Base-by-base conservation (phyloP, 2,329 filamentous ascomycete species). In the Huntiella omanensis region DNA sequence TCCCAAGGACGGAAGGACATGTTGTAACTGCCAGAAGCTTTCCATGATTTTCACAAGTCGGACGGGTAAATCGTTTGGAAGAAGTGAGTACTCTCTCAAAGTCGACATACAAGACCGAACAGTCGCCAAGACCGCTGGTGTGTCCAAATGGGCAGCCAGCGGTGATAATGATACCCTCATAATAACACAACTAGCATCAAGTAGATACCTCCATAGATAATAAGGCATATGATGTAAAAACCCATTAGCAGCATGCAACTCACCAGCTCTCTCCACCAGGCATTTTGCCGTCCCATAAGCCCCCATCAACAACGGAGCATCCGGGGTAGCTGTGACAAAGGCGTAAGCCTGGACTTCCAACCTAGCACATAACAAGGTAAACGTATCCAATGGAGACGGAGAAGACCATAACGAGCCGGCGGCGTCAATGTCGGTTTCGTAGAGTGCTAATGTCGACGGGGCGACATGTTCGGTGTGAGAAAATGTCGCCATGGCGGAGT, bases 331-430 rank as follows among this genome's bases (percentile, higher is more conserved):
- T 10, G 22, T 28, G 51, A 65, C 60, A 52, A 73, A 67, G 58
- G 72, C 72, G 56, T 67, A 71, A 1, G 60, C 57, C 51, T 74
- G 69, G 6, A 73, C 62, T 47, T 74, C 69, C n/a, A 71, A 61
- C 16, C 66, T 62, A 1, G 68, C 64, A 0, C 68, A 60, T 3
- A 72, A 55, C 6, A 69, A 57, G 42, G 67, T 66, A 53, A 72
- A 69, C 8, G 43, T 46, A 16, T 49, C 46, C 28, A 50, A 15
- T 11, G 48, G 46, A 44, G 28, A 8, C 17, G 17, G 35, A n/a
- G 39, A 42, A 3, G 39, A 16, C 48, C 48, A 49, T 4, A 49
- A 22, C 8, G 44, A 32, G 15, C 63, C 63, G 2, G 71, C 55
- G n/a, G 62, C 60, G 44, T 67, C 64, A 52, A 71, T 67, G 50